These are phyloP conservation scores for Candida yuanshanica DNA, from an alignment of 805 yeast genomes.

Conservation along the genomic window DNA sequence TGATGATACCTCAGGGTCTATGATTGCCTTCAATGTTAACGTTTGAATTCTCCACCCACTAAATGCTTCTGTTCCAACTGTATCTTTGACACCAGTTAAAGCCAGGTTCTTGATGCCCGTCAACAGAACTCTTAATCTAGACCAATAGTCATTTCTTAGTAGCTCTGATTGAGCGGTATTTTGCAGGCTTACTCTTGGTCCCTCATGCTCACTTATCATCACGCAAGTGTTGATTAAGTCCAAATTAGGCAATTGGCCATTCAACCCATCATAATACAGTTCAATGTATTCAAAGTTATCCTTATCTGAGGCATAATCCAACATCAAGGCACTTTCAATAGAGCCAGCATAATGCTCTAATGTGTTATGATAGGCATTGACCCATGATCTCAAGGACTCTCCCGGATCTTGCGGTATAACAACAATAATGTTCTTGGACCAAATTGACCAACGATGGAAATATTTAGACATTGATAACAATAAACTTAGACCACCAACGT, in stretches of 20 bases:
- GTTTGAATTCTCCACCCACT: slow-evolving; percentile 97
- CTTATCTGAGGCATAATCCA: slow-evolving; percentile 63
- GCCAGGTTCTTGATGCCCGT: slow-evolving; percentile 67
- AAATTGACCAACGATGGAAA: slow-evolving; percentile 79
- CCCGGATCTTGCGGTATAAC: slow-evolving; percentile 75
- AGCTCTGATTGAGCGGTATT: slow-evolving; percentile 43
- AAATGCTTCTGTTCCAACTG: slow-evolving; percentile 82
- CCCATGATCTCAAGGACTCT: slow-evolving; percentile 77
- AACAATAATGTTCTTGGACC: slow-evolving; percentile 91
- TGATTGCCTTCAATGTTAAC: slow-evolving; percentile 62
- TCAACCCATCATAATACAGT: slow-evolving; percentile 77
- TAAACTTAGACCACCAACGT: slow-evolving; percentile 77
- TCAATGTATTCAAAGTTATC: slow-evolving; percentile 76
- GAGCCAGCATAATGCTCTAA: slow-evolving; percentile 89
- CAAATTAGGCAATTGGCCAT: slow-evolving; percentile 93
- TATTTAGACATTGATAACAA: slow-evolving; percentile 71
- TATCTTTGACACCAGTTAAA: slow-evolving; percentile 57
- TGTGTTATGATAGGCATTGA: slow-evolving; percentile 83
- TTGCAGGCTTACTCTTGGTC: slow-evolving; percentile 63
- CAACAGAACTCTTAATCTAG: slow-evolving; percentile 53
- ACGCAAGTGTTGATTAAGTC: slow-evolving; percentile 83
- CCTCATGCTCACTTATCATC: slow-evolving; percentile 70
- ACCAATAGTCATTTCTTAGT: slow-evolving; percentile 40
- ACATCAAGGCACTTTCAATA: slow-evolving; percentile 81
- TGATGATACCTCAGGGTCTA: slow-evolving; percentile 31